Evolutionary conservation across 1,284 basidiomycete species (phyloP), one percentile per base, ranked within the genome.

Genomic region (Papiliotrema terrestris): DNA sequence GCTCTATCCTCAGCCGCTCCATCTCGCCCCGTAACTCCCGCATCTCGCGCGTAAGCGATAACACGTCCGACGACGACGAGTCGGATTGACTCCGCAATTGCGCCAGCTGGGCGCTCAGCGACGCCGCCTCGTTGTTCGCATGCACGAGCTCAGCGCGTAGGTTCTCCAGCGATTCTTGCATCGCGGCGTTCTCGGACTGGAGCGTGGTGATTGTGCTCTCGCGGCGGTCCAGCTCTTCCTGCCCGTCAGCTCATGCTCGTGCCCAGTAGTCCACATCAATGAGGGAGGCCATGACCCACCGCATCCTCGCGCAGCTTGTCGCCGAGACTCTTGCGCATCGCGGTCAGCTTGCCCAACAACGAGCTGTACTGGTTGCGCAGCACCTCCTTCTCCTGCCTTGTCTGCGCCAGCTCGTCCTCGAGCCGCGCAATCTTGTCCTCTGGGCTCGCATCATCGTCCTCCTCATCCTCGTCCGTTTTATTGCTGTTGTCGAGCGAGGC

Each of bases 301-400:
- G 96, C 95, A 78, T 98, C 96, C 75, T 96, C 91, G 73, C 89
- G 86, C 54, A 99, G 80, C 74, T 98, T 95, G 68, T 93, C 94
- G 39, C 93, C 93, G 25, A 99, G 81, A 4, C 90, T 91, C 26
- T 86, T 89, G 15, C 94, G 84, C 93, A 98, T 98, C 36, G 86
- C 84, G 2, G 90, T 92, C 47, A 98, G 80, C 77, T 94, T 98
- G 45, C 85, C 84, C 6, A 98, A 81, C 39, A 98, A 81, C 56
- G 84, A 87, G 52, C 84, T 84, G 76, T 98, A 96, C 73, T 98
- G 92, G 20, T 84, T 78, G 20, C 88, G 86, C 43, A 93, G 82
- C 6, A 82, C 79, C 57, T 96, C 92, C 75, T 91, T 92, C 78
- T 98, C 94, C 59, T 87, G 83, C 52, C 81, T 63, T 11, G 69